These are phyloP conservation scores for Exophiala sp. DNA, from an alignment of 2,329 filamentous ascomycete genomes.

Conservation along the genomic window DNA sequence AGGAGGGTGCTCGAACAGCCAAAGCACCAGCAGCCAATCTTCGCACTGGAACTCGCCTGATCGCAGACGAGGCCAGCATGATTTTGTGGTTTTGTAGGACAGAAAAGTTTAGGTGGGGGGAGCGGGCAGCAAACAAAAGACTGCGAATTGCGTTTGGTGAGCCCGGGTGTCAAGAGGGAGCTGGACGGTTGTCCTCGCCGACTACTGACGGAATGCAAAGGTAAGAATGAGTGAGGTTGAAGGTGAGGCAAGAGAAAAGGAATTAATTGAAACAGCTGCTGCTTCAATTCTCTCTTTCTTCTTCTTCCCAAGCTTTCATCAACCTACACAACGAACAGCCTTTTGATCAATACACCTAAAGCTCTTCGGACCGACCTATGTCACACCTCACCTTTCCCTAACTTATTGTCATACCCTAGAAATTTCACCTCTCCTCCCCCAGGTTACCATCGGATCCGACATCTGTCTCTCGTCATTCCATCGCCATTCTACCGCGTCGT, in stretches of 20 bases:
- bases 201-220: background rate
- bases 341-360: no score
- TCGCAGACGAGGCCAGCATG: slow-evolving; percentile 24
- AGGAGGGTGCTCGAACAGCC: slow-evolving; percentile 20
- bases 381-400: no score
- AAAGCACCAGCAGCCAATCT: slow-evolving; percentile 26
- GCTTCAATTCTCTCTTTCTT: no score
- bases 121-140: slow-evolving; percentile 2
- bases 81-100: slow-evolving; percentile 4
- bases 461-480: background rate
- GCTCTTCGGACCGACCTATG: no score
- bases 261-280: no score
- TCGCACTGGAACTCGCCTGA: slow-evolving; percentile 26
- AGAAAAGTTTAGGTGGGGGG: slow-evolving; percentile 1
- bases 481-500: background rate
- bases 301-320: no score
- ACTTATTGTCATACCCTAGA: no score
- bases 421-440: background rate
- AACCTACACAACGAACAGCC: no score
- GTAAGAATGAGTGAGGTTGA: background rate
- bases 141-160: background rate
- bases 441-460: no score
- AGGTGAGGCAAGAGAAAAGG: background rate
- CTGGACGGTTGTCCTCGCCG: background rate
- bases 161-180: background rate